Conservation (phyloP, 176 grass and related monocot genomes). For the Oryza nivara region DNA sequence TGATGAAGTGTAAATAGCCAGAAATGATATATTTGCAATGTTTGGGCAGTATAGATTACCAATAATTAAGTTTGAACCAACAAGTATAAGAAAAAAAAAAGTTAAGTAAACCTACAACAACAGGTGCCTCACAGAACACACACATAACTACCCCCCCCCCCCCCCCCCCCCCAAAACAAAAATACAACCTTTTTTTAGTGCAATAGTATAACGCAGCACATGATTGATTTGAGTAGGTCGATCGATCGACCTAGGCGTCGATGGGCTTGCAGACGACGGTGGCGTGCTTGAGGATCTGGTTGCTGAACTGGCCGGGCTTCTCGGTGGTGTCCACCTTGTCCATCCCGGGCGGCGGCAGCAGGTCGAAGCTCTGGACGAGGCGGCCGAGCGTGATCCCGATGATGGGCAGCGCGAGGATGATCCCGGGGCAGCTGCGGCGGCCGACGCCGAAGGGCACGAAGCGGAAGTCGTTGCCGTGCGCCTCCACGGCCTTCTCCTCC, state of each 20-base stretch:
- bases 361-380: conserved; percentile 84
- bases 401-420: conserved; percentile 91
- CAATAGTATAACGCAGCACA: background rate
- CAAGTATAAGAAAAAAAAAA: background rate
- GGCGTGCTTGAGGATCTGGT: conserved; percentile 89
- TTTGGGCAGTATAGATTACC: background rate
- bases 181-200: background rate
- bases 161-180: background rate
- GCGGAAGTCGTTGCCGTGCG: conserved; percentile 92
- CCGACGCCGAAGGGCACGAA: conserved; percentile 94
- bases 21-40: background rate
- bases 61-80: background rate
- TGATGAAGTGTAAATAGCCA: background rate
- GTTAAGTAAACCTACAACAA: background rate
- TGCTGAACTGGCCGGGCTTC: conserved; percentile 97
- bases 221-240: too few species aligned
- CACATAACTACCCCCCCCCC: background rate
- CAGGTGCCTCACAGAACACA: background rate
- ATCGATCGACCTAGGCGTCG: conserved; percentile 15
- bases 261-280: conserved; percentile 84
- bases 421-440: conserved; percentile 92
- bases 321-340: conserved; percentile 78
- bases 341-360: conserved; percentile 70
- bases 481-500: conserved; percentile 83
- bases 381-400: conserved; percentile 80